Conservation (phyloP, 164 flowering plant genomes). For the Magnolia sinica region DNA sequence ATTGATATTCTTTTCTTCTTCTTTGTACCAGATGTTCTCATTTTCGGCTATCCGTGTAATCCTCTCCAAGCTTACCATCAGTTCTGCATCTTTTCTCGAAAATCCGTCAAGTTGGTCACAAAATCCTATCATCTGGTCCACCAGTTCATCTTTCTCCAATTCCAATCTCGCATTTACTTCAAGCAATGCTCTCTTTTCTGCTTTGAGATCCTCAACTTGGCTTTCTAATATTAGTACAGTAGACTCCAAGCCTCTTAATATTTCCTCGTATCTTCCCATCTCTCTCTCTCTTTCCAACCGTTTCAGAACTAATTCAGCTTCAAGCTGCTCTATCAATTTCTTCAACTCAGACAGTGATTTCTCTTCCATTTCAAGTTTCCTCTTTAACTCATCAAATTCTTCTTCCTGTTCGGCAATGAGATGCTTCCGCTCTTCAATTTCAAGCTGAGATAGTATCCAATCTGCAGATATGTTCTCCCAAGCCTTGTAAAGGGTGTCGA, state of each 20-base stretch:
- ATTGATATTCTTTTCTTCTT: slow-evolving; percentile 2
- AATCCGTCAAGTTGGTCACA: slow-evolving; percentile 20
- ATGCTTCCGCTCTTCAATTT: slow-evolving; percentile 22
- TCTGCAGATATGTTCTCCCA: slow-evolving; percentile 17
- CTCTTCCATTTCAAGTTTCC: slow-evolving; percentile 26
- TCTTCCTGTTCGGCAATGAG: slow-evolving; percentile 26
- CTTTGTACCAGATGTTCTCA: slow-evolving; percentile 5
- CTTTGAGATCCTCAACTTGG: slow-evolving; percentile 15
- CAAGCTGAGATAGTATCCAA: slow-evolving; percentile 16
- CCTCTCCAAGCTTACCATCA: slow-evolving; percentile 27
- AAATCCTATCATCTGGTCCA: slow-evolving; percentile 12
- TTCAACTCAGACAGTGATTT: slow-evolving; percentile 16
- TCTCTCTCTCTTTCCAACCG: slow-evolving; percentile 20
- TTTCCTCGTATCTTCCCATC: slow-evolving; percentile 15
- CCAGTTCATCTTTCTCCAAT: slow-evolving; percentile 23
- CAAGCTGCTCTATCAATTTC: slow-evolving; percentile 22
- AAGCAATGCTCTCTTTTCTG: slow-evolving; percentile 17
- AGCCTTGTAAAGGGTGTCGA: slow-evolving; percentile 19
- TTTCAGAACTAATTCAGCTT: slow-evolving; percentile 24
- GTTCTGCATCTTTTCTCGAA: slow-evolving; percentile 21
- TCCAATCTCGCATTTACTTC: slow-evolving; percentile 26
- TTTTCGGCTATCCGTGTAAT: slow-evolving; percentile 17
- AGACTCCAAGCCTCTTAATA: not conserved
- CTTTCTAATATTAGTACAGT: slow-evolving; percentile 7
- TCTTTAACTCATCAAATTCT: slow-evolving; percentile 19